Percentiles rank a stretch among this genome's conserved stretches.
phyloP scores from a whole-genome alignment of 257 asterid genomes.

The Jacaranda copaia region DNA sequence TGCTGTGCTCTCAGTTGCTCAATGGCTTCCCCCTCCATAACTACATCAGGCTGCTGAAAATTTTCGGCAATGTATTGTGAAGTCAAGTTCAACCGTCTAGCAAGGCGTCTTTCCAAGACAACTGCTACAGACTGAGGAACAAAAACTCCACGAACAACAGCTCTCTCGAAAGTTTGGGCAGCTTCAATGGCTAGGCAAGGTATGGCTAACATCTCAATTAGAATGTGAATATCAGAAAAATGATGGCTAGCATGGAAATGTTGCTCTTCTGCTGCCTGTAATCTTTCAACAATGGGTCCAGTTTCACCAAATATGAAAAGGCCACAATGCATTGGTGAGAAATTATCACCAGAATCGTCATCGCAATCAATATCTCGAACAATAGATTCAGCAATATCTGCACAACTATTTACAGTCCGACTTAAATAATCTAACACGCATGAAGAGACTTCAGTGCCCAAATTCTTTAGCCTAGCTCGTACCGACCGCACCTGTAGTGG shows the following conservation, averaged over 20 bases:
- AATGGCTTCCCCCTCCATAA: conserved; percentile 69
- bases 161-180: conserved; percentile 92
- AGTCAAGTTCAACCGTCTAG: conserved; percentile 61
- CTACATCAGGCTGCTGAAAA: conserved; percentile 60
- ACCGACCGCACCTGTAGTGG: conserved; percentile 78
- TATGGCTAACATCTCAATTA: conserved; percentile 88
- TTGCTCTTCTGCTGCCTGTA: conserved; percentile 60
- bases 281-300: conserved; percentile 59
- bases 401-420: conserved; percentile 80
- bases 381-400: conserved; percentile 83
- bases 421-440: conserved; percentile 85
- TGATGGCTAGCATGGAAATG: conserved; percentile 52
- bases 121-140: conserved; percentile 73
- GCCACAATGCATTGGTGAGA: conserved; percentile 55
- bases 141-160: conserved; percentile 82
- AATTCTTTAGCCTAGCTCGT: conserved; percentile 67
- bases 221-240: conserved; percentile 77
- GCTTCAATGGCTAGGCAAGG: conserved; percentile 91
- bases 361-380: conserved; percentile 78
- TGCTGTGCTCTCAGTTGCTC: conserved; percentile 73
- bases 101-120: conserved; percentile 77
- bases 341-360: conserved; percentile 57
- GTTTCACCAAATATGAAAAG: conserved; percentile 70
- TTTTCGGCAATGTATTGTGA: conserved; percentile 68
- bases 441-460: conserved; percentile 83